These are phyloP conservation scores for Caryopteris hybrid DNA, from an alignment of 305 asterid species.

Conservation along the genomic window DNA sequence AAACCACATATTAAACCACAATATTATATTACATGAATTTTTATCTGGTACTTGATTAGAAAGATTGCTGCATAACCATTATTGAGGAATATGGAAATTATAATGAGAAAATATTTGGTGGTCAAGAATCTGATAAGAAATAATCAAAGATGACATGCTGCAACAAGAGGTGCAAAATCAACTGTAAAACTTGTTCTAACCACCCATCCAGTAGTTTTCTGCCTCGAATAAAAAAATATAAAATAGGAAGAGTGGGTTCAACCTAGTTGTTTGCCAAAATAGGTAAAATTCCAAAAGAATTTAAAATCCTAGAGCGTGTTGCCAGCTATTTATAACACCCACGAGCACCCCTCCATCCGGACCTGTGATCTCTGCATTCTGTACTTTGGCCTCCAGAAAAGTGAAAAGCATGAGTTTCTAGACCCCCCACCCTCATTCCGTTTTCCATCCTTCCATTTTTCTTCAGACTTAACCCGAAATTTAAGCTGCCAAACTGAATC, in stretches of 20 bases:
- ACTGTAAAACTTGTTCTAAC: slow-evolving; percentile 28
- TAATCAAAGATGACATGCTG: slow-evolving; percentile 13
- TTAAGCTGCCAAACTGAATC: neutral
- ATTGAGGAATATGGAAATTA: neutral
- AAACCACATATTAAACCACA: neutral
- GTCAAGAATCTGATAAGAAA: slow-evolving; percentile 6
- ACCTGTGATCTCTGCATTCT: slow-evolving; percentile 69
- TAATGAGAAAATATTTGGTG: neutral
- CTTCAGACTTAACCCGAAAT: neutral
- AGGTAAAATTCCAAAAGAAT: slow-evolving; percentile 59
- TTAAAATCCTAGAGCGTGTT: slow-evolving; percentile 46
- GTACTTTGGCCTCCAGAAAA: slow-evolving; percentile 61
- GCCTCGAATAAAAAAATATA: neutral
- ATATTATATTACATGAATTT: neutral
- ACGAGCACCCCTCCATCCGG: slow-evolving; percentile 48
- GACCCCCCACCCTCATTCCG: slow-evolving; percentile 21
- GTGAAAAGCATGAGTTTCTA: slow-evolving; percentile 32
- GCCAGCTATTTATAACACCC: slow-evolving; percentile 85
- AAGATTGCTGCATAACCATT: neutral
- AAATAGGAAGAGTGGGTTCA: slow-evolving; percentile 13
- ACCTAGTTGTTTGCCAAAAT: slow-evolving; percentile 53
- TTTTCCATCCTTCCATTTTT: slow-evolving; percentile 27
- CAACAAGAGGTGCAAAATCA: slow-evolving; percentile 15
- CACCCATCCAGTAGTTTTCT: slow-evolving; percentile 5
- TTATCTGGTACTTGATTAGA: neutral